Evolutionary conservation across 2,329 filamentous ascomycete species (phyloP).

Genomic region (Domatiomyces catenatus): DNA sequence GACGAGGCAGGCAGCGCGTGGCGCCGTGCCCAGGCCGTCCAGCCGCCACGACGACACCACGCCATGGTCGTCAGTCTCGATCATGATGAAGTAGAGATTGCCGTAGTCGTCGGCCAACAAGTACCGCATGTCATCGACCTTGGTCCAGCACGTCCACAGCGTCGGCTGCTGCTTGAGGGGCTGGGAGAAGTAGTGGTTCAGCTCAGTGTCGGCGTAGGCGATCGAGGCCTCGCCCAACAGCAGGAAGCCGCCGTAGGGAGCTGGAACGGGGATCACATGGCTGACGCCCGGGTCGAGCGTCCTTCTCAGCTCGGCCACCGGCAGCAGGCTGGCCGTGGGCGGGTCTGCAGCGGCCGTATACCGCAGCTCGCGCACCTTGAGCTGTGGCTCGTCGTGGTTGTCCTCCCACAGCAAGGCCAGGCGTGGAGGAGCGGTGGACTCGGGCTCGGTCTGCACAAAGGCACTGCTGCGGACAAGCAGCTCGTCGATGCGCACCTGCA

Average conservation of each 20-base stretch:
- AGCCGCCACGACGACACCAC: slow-evolving; percentile 57
- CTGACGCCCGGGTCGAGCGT: slow-evolving; percentile 45
- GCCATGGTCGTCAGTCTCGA: slow-evolving; percentile 46
- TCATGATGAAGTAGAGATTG: slow-evolving; percentile 65
- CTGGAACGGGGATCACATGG: slow-evolving; percentile 46
- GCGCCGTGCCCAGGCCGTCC: slow-evolving; percentile 50
- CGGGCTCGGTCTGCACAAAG: slow-evolving; percentile 43
- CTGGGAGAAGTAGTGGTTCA: slow-evolving; percentile 48
- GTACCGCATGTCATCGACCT: slow-evolving; percentile 66
- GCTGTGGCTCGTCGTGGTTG: slow-evolving; percentile 38
- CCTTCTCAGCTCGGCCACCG: slow-evolving; percentile 32
- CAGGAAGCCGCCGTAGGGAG: slow-evolving; percentile 52
- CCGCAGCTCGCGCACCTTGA: slow-evolving; percentile 41
- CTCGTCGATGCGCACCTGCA: slow-evolving; percentile 49
- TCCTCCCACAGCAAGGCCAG: slow-evolving; percentile 53
- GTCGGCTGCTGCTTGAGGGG: slow-evolving; percentile 52
- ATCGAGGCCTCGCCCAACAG: slow-evolving; percentile 68
- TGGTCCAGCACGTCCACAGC: slow-evolving; percentile 83
- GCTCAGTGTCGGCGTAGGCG: slow-evolving; percentile 69
- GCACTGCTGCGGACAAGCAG: slow-evolving; percentile 50
- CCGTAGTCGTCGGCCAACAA: slow-evolving; percentile 90
- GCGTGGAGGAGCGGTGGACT: slow-evolving; percentile 36
- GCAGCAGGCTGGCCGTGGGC: slow-evolving; percentile 35
- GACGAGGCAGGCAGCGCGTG: slow-evolving; percentile 61
- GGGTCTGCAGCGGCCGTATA: slow-evolving; percentile 33